Percentiles rank a stretch among this genome's conserved stretches.
phyloP scores from a whole-genome alignment of 345 rosid species.

The Dipteronia sinensis region DNA sequence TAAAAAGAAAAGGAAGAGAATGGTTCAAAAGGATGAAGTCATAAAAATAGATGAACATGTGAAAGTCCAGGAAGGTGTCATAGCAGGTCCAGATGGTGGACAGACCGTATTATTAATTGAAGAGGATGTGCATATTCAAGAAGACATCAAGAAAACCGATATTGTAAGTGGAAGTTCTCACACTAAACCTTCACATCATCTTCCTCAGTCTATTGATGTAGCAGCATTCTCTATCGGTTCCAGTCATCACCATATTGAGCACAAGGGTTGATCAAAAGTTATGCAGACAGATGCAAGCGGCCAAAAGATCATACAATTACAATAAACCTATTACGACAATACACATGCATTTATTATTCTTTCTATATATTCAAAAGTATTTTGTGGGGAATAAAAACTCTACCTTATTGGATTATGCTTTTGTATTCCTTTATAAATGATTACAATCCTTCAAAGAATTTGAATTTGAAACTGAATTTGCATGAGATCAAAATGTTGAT shows the following conservation, averaged over 20 bases:
- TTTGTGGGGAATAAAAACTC: not conserved
- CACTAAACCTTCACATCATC: conserved; percentile 27
- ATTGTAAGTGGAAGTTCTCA: conserved; percentile 24
- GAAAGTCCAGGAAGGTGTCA: conserved; percentile 51
- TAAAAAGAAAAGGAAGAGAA: conserved; percentile 50
- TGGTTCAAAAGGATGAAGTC: conserved; percentile 38
- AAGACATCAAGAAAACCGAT: conserved; percentile 42
- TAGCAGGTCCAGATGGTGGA: conserved; percentile 54
- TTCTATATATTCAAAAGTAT: not conserved
- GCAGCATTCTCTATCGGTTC: conserved; percentile 10
- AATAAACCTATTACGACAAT: conserved; percentile 8
- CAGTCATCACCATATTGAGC: conserved; percentile 25
- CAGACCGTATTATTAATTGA: conserved; percentile 40
- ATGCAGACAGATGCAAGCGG: conserved; percentile 2
- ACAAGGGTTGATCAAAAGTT: conserved; percentile 34
- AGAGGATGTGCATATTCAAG: conserved; percentile 53
- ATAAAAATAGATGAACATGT: conserved; percentile 47
- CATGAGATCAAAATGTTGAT: no score
- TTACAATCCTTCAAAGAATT: not conserved
- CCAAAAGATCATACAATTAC: not conserved
- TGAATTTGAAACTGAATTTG: not conserved
- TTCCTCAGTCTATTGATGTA: conserved; percentile 23
- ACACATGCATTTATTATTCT: not conserved
- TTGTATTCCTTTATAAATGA: not conserved
- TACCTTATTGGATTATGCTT: not conserved